phyloP scores from a whole-genome alignment of 73 alveolate species.

The Blepharisma stoltei region DNA sequence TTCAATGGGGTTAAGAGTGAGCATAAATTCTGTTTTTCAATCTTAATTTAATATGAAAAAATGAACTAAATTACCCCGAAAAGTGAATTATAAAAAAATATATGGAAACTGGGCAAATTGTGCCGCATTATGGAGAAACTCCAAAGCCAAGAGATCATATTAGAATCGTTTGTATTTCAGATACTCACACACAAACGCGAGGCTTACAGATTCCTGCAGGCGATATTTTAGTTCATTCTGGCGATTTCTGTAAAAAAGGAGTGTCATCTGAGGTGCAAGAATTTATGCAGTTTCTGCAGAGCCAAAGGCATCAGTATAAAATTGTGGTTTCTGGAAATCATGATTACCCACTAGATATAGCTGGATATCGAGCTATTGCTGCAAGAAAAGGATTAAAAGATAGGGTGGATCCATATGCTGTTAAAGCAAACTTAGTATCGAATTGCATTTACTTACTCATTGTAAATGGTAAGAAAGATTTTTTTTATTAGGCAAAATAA shows the following conservation, averaged over 20 bases:
- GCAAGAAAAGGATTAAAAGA: background rate
- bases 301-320: slow-evolving; percentile 33
- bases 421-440: slow-evolving; percentile 17
- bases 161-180: slow-evolving; percentile 46
- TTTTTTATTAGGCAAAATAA: too few relatives aligned
- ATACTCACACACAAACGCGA: slow-evolving; percentile 38
- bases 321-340: slow-evolving; percentile 58
- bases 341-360: slow-evolving; percentile 43
- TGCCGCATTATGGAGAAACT: background rate
- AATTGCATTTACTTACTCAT: slow-evolving; percentile 46
- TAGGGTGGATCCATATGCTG: slow-evolving; percentile 30
- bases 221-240: slow-evolving; percentile 40
- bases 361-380: background rate
- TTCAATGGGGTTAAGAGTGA: background rate
- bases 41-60: background rate
- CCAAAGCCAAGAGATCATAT: slow-evolving; percentile 21
- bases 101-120: background rate
- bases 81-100: background rate
- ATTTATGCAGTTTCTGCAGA: slow-evolving; percentile 25
- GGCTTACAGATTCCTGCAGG: slow-evolving; percentile 32
- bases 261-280: slow-evolving; percentile 14
- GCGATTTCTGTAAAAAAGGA: slow-evolving; percentile 39
- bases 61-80: background rate
- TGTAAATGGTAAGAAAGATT: too few relatives aligned
- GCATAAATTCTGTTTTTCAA: background rate